A percentile compares a stretch with the other conserved stretches of the same genome.
Evolutionary conservation across 768 basidiomycete species (phyloP).

Genomic region (Pleurotus cornucopiae): DNA sequence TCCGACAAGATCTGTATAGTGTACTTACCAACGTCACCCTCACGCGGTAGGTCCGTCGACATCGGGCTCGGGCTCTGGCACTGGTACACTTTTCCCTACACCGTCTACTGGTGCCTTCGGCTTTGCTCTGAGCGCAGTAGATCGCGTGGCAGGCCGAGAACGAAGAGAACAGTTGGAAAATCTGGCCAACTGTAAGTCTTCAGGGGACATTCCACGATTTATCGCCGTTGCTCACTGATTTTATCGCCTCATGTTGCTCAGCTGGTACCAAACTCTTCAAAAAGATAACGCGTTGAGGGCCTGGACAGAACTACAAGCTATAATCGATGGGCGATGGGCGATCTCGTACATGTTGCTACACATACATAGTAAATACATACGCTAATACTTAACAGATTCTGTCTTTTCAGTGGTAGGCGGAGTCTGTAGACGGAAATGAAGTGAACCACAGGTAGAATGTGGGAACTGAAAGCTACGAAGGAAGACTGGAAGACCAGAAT

Average conservation of each 20-base stretch:
- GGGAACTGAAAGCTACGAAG: not conserved
- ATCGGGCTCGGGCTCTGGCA: constrained; percentile 19
- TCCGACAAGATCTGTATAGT: too few species aligned
- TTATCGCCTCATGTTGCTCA: constrained; percentile 11
- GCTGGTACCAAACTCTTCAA: constrained; percentile 33
- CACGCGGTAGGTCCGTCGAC: too few species aligned
- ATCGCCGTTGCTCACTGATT: constrained; percentile 10
- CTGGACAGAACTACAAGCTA: not conserved
- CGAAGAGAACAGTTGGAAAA: constrained; percentile 46
- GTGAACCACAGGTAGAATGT: not conserved
- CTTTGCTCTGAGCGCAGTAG: constrained; percentile 46
- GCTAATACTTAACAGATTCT: too few species aligned
- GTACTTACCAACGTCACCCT: too few species aligned
- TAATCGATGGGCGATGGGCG: too few species aligned
- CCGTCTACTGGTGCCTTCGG: constrained; percentile 28
- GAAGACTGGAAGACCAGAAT: not conserved
- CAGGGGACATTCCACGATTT: not conserved
- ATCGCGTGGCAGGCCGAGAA: constrained; percentile 51
- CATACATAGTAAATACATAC: too few species aligned
- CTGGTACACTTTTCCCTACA: constrained; percentile 24
- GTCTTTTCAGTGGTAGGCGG: too few species aligned
- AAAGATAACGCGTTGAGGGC: constrained; percentile 16
- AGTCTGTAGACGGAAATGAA: constrained; percentile 2
- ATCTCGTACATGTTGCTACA: too few species aligned
- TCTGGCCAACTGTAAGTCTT: constrained; percentile 48